These are phyloP conservation scores for Starmerella scarabaei DNA, from an alignment of 805 yeast genomes.

Conservation along the genomic window DNA sequence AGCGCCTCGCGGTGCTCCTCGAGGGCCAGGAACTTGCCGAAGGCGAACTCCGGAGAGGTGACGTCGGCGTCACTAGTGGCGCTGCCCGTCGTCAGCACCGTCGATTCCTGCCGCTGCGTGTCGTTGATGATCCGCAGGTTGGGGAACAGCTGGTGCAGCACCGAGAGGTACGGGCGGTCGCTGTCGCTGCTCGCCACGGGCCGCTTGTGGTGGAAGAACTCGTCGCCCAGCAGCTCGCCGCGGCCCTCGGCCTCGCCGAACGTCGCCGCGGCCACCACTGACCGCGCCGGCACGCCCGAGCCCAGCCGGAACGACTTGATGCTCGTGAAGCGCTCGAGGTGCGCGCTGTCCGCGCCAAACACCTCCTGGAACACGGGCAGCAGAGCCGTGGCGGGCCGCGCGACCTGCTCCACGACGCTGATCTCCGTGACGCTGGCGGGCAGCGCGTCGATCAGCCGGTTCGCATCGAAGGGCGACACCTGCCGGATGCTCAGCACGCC, in stretches of 20 bases:
- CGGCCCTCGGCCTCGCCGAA: slow-evolving; percentile 1
- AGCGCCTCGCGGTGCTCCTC: slow-evolving; percentile 41
- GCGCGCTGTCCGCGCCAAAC: slow-evolving; percentile 37
- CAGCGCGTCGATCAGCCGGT: slow-evolving; percentile 36
- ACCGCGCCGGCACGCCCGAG: slow-evolving; percentile 30
- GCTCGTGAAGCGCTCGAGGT: slow-evolving; percentile 20
- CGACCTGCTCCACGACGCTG: slow-evolving; percentile 55
- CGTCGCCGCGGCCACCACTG: slow-evolving; percentile 26
- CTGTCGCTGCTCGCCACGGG: neutral
- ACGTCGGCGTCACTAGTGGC: slow-evolving; percentile 27
- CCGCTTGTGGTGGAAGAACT: neutral
- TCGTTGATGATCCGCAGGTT: slow-evolving; percentile 52
- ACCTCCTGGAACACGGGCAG: slow-evolving; percentile 67
- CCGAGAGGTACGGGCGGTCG: slow-evolving; percentile 40
- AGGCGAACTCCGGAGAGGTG: slow-evolving; percentile 74
- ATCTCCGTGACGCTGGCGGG: slow-evolving; percentile 46
- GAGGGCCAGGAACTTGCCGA: slow-evolving; percentile 54
- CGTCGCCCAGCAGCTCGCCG: slow-evolving; percentile 11
- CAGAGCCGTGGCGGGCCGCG: slow-evolving; percentile 34
- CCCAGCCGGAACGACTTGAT: slow-evolving; percentile 48
- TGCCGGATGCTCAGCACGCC: slow-evolving; percentile 47
- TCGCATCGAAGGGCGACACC: slow-evolving; percentile 60
- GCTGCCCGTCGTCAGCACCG: slow-evolving; percentile 29
- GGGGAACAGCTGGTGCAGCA: slow-evolving; percentile 55
- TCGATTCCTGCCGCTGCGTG: slow-evolving; percentile 29